phyloP scores from a whole-genome alignment of 257 asterid genomes.

The Solanum raphanifolium region DNA sequence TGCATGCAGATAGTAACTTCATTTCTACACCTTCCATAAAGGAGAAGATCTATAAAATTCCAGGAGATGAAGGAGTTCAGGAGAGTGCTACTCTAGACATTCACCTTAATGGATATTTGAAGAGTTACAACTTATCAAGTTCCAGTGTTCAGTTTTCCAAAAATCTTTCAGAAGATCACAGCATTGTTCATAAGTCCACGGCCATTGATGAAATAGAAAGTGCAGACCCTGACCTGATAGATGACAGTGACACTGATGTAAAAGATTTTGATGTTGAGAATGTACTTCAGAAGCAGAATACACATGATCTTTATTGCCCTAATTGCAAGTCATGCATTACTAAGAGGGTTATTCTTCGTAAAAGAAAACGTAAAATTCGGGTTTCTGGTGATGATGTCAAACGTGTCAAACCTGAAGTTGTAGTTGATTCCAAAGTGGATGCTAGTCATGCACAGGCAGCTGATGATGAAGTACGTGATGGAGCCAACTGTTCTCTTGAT shows the following conservation, averaged over 20 bases:
- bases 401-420: conserved; percentile 31
- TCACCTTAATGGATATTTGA: conserved; percentile 15
- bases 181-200: conserved; percentile 4
- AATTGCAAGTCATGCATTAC: conserved; percentile 92
- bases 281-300: conserved; percentile 47
- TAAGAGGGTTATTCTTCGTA: conserved; percentile 68
- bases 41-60: conserved; percentile 11
- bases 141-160: conserved; percentile 21
- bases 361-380: conserved; percentile 56
- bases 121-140: conserved; percentile 2
- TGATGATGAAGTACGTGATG: conserved; percentile 11
- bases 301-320: conserved; percentile 87
- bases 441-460: conserved; percentile 6
- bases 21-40: conserved; percentile 12
- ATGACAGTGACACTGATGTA: conserved; percentile 35
- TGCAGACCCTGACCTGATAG: conserved; percentile 32
- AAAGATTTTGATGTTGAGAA: conserved; percentile 53
- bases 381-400: conserved; percentile 34
- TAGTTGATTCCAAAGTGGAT: conserved; percentile 3
- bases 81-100: conserved; percentile 9
- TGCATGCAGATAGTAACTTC: conserved; percentile 28
- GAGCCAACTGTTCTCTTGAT: conserved; percentile 10
- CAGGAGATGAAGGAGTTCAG: conserved; percentile 8
- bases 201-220: conserved; percentile 39
- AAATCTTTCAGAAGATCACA: conserved; percentile 17